Conservation (phyloP, 164 flowering plant genomes). For the Kingdonia uniflora region DNA sequence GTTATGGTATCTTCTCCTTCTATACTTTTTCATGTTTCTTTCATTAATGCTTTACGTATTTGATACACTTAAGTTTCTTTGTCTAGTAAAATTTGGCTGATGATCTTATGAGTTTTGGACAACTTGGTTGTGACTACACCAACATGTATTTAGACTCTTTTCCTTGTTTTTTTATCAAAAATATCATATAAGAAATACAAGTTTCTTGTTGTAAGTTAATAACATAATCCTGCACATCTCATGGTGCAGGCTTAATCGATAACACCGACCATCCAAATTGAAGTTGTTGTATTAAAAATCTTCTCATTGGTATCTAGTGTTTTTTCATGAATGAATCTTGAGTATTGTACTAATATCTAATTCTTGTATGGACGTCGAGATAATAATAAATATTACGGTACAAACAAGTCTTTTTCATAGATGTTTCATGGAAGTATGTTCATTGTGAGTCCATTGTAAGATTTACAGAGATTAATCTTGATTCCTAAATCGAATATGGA, state of each 20-base stretch:
- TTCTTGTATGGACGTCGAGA: no score
- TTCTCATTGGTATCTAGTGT: not conserved
- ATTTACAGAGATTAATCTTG: not conserved
- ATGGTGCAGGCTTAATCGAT: conserved; percentile 5
- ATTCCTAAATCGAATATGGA: not conserved
- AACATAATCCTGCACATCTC: not conserved
- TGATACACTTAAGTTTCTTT: no score
- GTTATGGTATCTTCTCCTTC: not conserved
- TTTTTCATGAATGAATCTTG: not conserved
- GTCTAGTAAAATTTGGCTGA: no score
- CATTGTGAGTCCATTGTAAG: not conserved
- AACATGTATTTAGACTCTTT: not conserved
- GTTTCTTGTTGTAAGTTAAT: not conserved
- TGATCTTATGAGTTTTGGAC: no score
- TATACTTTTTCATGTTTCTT: not conserved
- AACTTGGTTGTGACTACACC: not conserved
- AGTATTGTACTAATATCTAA: not conserved
- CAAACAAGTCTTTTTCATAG: not conserved
- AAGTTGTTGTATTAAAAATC: not conserved
- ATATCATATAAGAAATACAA: not conserved
- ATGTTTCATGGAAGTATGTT: not conserved
- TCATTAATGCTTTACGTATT: not conserved
- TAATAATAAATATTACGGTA: not conserved
- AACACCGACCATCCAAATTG: conserved; percentile 5
- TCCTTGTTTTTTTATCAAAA: not conserved